Evolutionary conservation across 1,284 basidiomycete genomes (phyloP), one percentile per base, ranked within the genome.

Genomic region (Thecaphora thlaspeos): DNA sequence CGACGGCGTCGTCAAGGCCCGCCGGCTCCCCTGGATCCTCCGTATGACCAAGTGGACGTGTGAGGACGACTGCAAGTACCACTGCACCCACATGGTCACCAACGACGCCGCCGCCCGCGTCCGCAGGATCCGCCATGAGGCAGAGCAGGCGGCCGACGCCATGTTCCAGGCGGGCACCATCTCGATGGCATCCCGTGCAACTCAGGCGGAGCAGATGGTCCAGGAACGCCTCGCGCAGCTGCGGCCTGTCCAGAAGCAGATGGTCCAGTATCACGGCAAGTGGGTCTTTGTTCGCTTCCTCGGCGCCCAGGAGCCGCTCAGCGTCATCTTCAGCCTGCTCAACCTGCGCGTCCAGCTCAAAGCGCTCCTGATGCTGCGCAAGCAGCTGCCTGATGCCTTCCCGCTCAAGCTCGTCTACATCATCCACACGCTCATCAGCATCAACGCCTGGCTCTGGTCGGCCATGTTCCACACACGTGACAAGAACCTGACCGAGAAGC

Each of bases 381-480:
- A 54, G 12, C 50, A 58, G 32, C 44, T 77, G 19, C 72, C 75
- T 9, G 66, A 68, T 39, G 51, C 59, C 3, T 76, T 59, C 36
- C 74, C 71, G 21, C 84, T 96, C 82, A 85, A 71, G 51, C n/a
- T 61, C 34, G 89, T 87, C 72, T 89, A 93, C 77, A 62, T 86
- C 43, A 72, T 80, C 0, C 88, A 90, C 83, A 85, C 87, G 1
- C 77, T 83, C 48, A 81, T 88, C 40, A 91, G 88, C 74, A 82
- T 91, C 69, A 93, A 93, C 70, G 88, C 91, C 1, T 98, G 94
- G 95, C 73, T 90, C 24, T 95, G 91, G 90, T 91, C 88, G 8
- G 80, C 87, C 1, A 83, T 97, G 12, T 98, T 98, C 73, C 95
- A 99, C 76, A 89, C 88, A 0, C 82, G 95, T 82, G 94, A 97